phyloP scores from a whole-genome alignment of 345 rosid species.

The Orychophragmus violaceus region DNA sequence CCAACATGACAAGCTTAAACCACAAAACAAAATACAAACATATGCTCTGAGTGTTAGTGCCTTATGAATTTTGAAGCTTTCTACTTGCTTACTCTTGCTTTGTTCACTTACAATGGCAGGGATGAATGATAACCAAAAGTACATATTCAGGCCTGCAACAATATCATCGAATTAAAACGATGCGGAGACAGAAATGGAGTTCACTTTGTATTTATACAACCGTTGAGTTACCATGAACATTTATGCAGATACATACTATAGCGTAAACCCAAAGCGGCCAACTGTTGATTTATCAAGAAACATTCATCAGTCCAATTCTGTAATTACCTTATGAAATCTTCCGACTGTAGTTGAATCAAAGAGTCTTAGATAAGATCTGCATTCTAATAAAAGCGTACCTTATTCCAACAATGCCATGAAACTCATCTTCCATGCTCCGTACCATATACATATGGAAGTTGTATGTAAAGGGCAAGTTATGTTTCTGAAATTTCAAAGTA shows the following conservation, averaged over 20 bases:
- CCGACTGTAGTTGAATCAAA: not conserved
- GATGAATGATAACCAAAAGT: slow-evolving; percentile 95
- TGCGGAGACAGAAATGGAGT: not conserved
- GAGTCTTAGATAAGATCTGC: not conserved
- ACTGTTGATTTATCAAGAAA: slow-evolving; percentile 43
- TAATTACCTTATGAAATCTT: not conserved
- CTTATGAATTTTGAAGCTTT: not conserved
- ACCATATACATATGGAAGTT: slow-evolving; percentile 89
- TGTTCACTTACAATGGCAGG: slow-evolving; percentile 75
- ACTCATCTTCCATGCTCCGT: slow-evolving; percentile 97
- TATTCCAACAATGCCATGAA: slow-evolving; percentile 90
- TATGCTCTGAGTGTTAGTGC: not conserved
- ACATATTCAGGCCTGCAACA: slow-evolving; percentile 69
- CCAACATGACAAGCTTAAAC: slow-evolving; percentile 77
- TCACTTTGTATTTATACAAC: not conserved
- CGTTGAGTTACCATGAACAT: slow-evolving; percentile 60
- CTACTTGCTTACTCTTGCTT: not conserved
- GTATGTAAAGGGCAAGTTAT: slow-evolving; percentile 74
- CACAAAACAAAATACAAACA: slow-evolving; percentile 12
- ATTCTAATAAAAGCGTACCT: slow-evolving; percentile 40
- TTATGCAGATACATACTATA: slow-evolving; percentile 77
- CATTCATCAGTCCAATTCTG: slow-evolving; percentile 2
- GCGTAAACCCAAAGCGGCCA: slow-evolving; percentile 95
- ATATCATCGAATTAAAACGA: not conserved
- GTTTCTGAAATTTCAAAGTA: slow-evolving; percentile 51